Base-by-base conservation (phyloP, 140 eudicot species). In the Cichorium intybus region DNA sequence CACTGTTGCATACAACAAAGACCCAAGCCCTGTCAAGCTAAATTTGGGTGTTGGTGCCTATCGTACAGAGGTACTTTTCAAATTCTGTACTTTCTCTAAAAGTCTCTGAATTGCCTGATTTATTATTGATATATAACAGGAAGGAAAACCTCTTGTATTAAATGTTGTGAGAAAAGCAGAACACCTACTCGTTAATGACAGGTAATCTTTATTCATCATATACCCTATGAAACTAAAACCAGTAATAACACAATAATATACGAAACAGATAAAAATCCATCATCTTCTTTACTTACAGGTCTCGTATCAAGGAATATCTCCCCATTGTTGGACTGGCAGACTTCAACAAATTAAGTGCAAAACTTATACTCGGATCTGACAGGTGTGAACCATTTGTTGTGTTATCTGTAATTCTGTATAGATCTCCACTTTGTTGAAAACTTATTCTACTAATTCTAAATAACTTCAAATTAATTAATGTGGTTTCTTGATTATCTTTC, bases 11-110 rank as follows among this genome's bases (percentile, higher is more conserved):
- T 92, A 81, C 63, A 92, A 92, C 79, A 92, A 92, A 59, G 99
- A 92, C 68, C 89, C 87, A 4, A 92, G 96, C 79, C 99, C 96
- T 6, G 70, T 80, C 29, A 92, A 88, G 80, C 78, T 92, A 77
- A 92, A 92, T 72, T 62, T 92, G 71, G 99, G 99, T 41, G 99
- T 92, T 71, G 99, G 99, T 58, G 99, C 99, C 56, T 92, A 92
- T 66, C 87, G 99, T 21, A 92, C 99, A 14, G 99, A 92, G 96
- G 99, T 83, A 11, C 0, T 16, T 54, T 20, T 8, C 18, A 5
- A 39, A 39, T 39, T 39, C 16, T 2, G 16, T 39, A 43, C 49
- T 43, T 43, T 57, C 12, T 18, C 57, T 4, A 31, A 47, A 49
- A 34, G 24, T 48, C 2, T 35, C 5, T 46, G 7, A 43, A 3